Evolutionary conservation across 192 early-diverging fungal species (phyloP), one percentile per base, ranked within the genome.

Genomic region (Pecoramyces ruminantium): DNA sequence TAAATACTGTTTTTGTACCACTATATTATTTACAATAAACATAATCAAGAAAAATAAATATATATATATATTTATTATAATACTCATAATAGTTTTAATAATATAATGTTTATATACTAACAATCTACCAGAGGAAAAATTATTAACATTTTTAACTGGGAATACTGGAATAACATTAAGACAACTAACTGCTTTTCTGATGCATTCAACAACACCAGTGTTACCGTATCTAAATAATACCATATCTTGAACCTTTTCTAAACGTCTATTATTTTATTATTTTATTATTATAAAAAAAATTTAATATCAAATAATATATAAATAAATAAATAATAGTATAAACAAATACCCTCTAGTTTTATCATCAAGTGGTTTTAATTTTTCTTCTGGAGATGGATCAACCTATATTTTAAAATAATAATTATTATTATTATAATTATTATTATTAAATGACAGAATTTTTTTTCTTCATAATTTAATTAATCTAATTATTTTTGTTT

Each of bases 221-320:
- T 88, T 89, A n/a, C 93, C 93, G 84, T 93, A 95, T 13, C 94
- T 90, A 81, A 95, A 95, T 81, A 95, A 80, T 1, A 95, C 93
- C 67, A 95, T 83, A 78, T 95, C 94, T 77, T 85, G 87, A 28
- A 87, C 86, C 39, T 82, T 85, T 84, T 87, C 87, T 25, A 87
- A 77, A 79, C 81, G 28, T 67, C 51, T 67, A n/a, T 4, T 6
- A 6, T 6, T 34, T 34, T 67, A 39, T 39, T n/a, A 79, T 27
- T 40, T 6, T 21, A 34, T 82, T n/a, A 39, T 38, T 40, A 28
- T 27, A 78, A 38, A 14, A 28, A 67, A 21, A 79, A 78, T 78
- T 18, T 16, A 18, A 51, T 79, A 42, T 6, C 11, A 79, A n/a
- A n/a, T n/a, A 34, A 34, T 6, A 34, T 34, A 34, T 3, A 34